A percentile compares a stretch with the other conserved stretches of the same genome.
Conservation (phyloP, 371 early-diverging fungal genomes). For the Zychaea mexicana region DNA sequence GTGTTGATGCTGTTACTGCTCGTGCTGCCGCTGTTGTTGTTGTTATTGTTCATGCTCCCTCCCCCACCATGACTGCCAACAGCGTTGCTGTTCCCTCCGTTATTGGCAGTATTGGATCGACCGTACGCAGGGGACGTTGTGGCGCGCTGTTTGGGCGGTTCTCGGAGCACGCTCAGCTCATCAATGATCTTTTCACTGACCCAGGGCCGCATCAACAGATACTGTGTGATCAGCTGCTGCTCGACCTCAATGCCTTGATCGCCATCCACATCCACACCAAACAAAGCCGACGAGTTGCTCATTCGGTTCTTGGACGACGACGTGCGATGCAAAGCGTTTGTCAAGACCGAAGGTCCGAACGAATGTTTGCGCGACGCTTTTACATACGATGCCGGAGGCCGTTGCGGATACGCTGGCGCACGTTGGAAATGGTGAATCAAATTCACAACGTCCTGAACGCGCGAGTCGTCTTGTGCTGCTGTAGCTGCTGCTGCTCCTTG, state of each 20-base stretch:
- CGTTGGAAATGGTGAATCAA: constrained; percentile 51
- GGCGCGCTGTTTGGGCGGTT: constrained; percentile 51
- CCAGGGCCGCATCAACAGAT: constrained; percentile 62
- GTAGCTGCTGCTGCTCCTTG: no score
- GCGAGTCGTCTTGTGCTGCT: constrained; percentile 45
- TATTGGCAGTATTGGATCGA: constrained; percentile 5
- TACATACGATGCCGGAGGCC: constrained; percentile 51
- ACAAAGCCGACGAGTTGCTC: constrained; percentile 11
- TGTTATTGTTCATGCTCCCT: constrained; percentile 4
- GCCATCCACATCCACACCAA: constrained; percentile 33
- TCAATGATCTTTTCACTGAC: constrained; percentile 76
- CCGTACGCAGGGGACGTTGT: constrained; percentile 16
- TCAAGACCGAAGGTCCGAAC: constrained; percentile 41
- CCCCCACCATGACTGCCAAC: background rate
- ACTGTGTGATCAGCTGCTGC: constrained; percentile 67
- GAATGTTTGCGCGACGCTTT: constrained; percentile 47
- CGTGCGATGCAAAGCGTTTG: constrained; percentile 46
- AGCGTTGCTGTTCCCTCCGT: no score
- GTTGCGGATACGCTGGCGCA: constrained; percentile 57
- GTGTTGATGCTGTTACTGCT: constrained; percentile 10
- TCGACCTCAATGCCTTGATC: constrained; percentile 31
- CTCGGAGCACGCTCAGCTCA: constrained; percentile 68
- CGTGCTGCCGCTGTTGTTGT: background rate
- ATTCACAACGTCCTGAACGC: constrained; percentile 49
- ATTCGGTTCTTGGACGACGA: constrained; percentile 39